A percentile compares a stretch with the other conserved stretches of the same genome.
Conservation (phyloP, 768 basidiomycete genomes). For the Suillus plorans region DNA sequence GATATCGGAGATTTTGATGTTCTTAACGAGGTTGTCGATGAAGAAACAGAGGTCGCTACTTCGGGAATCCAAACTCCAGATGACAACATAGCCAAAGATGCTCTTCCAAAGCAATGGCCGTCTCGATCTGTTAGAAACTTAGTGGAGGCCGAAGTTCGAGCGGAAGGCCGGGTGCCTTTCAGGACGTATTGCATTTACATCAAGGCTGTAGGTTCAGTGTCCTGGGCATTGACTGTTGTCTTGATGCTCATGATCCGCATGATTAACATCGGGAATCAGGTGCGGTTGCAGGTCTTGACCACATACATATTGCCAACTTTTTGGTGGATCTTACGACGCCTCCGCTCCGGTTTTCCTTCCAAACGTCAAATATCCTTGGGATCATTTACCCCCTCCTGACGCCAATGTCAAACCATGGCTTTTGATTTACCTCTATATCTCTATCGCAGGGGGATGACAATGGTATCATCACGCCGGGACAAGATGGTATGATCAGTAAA, state of each 20-base stretch:
- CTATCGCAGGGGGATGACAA: constrained; percentile 53
- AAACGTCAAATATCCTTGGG: constrained; percentile 40
- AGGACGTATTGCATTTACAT: constrained; percentile 65
- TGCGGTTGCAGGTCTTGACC: constrained; percentile 21
- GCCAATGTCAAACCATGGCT: constrained; percentile 66
- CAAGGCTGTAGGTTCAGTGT: constrained; percentile 53
- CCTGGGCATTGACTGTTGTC: constrained; percentile 53
- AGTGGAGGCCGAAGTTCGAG: constrained; percentile 60
- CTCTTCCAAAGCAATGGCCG: constrained; percentile 8
- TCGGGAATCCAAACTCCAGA: constrained; percentile 15
- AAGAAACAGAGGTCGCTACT: constrained; percentile 19
- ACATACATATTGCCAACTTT: constrained; percentile 3
- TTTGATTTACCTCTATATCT: constrained; percentile 61
- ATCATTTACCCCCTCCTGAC: constrained; percentile 55
- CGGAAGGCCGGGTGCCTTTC: constrained; percentile 61
- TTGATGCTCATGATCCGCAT: constrained; percentile 55
- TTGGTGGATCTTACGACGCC: constrained; percentile 56
- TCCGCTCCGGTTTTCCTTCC: constrained; percentile 13
- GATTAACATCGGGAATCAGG: constrained; percentile 60
- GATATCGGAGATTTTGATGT: no score
- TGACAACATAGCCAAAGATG: constrained; percentile 36
- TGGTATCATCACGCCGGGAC: constrained; percentile 54
- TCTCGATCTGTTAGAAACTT: constrained; percentile 45
- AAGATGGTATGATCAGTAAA: constrained; percentile 56
- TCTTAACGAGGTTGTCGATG: no score